These are phyloP conservation scores for Anthracocystis walkeri DNA, from an alignment of 1,284 basidiomycete species.

Conservation along the genomic window DNA sequence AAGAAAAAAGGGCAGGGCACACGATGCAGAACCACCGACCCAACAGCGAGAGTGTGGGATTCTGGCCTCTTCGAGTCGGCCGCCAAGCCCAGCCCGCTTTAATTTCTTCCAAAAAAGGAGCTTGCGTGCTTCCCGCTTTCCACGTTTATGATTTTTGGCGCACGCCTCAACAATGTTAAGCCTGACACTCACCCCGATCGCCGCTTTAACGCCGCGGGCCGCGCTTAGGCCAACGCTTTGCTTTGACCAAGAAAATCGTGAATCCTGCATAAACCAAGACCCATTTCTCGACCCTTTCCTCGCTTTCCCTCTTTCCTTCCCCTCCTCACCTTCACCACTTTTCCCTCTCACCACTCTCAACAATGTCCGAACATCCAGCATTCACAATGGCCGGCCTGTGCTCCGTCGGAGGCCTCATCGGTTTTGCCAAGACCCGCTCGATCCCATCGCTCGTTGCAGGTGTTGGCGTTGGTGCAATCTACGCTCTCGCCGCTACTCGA, in stretches of 20 bases:
- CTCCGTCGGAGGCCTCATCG: conserved; percentile 77
- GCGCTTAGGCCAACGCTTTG: conserved; percentile 15
- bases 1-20: conserved; percentile 1
- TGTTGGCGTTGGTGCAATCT: conserved; percentile 79
- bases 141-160: no score
- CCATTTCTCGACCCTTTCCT: neutral
- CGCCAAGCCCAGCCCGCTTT: neutral
- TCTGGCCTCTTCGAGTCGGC: neutral
- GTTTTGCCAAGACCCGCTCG: conserved; percentile 58
- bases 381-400: conserved; percentile 82
- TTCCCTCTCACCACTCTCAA: neutral
- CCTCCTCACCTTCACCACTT: neutral
- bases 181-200: neutral
- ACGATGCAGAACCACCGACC: conserved; percentile 13
- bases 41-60: no score
- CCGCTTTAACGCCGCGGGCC: conserved; percentile 26
- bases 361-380: conserved; percentile 83
- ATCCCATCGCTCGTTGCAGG: conserved; percentile 82
- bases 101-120: conserved; percentile 3
- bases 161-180: no score
- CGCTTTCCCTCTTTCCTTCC: neutral
- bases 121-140: no score
- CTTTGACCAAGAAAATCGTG: neutral
- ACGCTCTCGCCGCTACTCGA: conserved; percentile 67
- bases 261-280: neutral